Base-by-base conservation (phyloP, 2,329 filamentous ascomycete genomes). In the Talaromyces atroroseus region DNA sequence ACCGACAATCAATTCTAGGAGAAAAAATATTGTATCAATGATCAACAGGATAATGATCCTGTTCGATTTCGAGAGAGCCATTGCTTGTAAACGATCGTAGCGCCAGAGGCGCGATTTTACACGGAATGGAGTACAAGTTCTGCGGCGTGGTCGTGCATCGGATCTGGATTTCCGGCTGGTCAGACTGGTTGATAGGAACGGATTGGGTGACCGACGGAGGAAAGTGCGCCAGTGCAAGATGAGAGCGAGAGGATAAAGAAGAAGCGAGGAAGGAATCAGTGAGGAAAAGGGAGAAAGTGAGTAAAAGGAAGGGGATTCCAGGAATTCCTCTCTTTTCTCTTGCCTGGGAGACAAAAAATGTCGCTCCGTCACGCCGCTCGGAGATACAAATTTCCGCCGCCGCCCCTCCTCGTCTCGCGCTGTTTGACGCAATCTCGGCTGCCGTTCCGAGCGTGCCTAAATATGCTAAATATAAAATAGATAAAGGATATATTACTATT, bases 41-140 rank as follows among this genome's bases (percentile, higher is more conserved):
- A 78, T 87, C 71, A 99, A 85, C 81, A 99, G 89, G 72, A 96
- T 87, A 75, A 89, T 83, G 71, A 99, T 97, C 72, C 92, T 86
- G 66, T 87, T 90, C 63, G 88, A 89, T 75, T 99, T 99, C 68
- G 92, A 95, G 81, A 92, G 88, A 62, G 82, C 88, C 90, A 95
- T 95, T 49, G 52, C 45, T 54, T 18, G n/a, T 5, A 5, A 38
- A 16, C 4, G 26, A n/a, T 26, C 14, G 50, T 34, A 32, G 18
- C 50, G 40, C 40, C 50, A 47, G 32, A 47, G 50, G 51, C 51
- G 51, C 51, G 29, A 24, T 26, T 44, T 53, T 44, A 47, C 40
- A 32, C 26, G 29, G 26, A 47, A 18, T 47, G 51, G 34, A 26
- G 20, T 24, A 26, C 23, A 47, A 38, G 29, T 47, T 8, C 18